Evolutionary conservation across 331 rosid genomes (phyloP), one percentile per base, ranked within the genome.

Genomic region (Acacia pycnantha): DNA sequence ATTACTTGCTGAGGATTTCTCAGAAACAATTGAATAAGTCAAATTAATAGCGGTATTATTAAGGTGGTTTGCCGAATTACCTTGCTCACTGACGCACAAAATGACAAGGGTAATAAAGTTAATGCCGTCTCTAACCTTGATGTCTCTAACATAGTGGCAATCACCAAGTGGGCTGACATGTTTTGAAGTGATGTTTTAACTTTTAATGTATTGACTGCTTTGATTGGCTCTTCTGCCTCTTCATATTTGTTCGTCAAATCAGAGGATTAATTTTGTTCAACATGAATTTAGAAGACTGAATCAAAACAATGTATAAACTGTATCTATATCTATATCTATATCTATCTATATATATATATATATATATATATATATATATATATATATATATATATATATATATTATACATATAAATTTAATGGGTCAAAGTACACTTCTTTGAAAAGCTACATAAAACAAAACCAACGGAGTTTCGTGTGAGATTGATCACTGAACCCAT

Each of bases 51-150:
- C 31, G 14, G 48, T 77, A 76, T 41, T 46, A 12, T 11, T 2
- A 50, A 50, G 82, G 33, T 9, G 24, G 76, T 7, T 41, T 80
- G 29, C 85, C 78, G 69, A 69, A 50, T 81, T 81, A 74, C 71
- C 73, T 69, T 26, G 26, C 43, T 67, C 31, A 46, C 37, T 33
- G 47, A 70, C 48, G 53, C 48, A 21, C 18, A 41, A 71, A 24
- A 71, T 24, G 56, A 12, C 26, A 29, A 68, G n/a, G n/a, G 21
- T 35, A 44, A 27, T 56, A 14, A 33, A 33, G 5, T 33, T 31
- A 18, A 59, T 59, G 24, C 46, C 22, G 22, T 29, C 24, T 64
- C 11, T 48, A 47, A 5, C 7, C 5, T 5, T 35, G 6, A 41
- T 66, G 6, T 33, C 46, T 35, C 26, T 7, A 16, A 66, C 54